Evolutionary conservation across 495 filamentous ascomycete genomes (phyloP).

Genomic region (Xylaria venustula): DNA sequence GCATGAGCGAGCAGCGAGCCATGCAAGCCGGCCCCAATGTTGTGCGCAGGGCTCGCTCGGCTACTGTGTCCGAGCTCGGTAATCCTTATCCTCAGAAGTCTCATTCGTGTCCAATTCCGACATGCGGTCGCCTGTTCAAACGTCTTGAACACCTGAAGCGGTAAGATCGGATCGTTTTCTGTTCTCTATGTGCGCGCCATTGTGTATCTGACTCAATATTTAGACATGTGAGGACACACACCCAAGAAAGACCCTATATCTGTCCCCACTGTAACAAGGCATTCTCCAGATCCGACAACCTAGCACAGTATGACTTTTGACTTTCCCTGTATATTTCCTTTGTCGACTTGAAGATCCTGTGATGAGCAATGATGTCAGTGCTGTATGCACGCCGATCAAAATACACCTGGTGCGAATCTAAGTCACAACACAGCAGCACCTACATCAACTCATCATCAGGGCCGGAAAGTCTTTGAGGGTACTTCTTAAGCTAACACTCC

Average conservation of each 20-base stretch:
- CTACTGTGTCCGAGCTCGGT: slow-evolving; percentile 92
- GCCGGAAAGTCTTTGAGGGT: slow-evolving; percentile 18
- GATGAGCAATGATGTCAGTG: slow-evolving; percentile 38
- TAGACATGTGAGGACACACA: slow-evolving; percentile 98
- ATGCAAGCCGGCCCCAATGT: slow-evolving; percentile 68
- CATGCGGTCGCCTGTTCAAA: slow-evolving; percentile 97
- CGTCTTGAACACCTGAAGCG: slow-evolving; percentile 98
- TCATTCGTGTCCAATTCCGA: slow-evolving; percentile 97
- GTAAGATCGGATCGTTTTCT: slow-evolving; percentile 64
- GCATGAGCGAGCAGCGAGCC: slow-evolving; percentile 60
- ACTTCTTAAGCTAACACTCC: slow-evolving; percentile 31
- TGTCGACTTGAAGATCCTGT: slow-evolving; percentile 33
- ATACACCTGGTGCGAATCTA: slow-evolving; percentile 20
- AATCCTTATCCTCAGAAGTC: slow-evolving; percentile 94
- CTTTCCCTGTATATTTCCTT: slow-evolving; percentile 28
- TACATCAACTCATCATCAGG: slow-evolving; percentile 34
- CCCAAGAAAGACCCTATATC: slow-evolving; percentile 96
- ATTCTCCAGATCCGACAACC: slow-evolving; percentile 96
- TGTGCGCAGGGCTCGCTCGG: slow-evolving; percentile 85
- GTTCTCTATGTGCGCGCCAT: slow-evolving; percentile 36
- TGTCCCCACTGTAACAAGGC: slow-evolving; percentile 98
- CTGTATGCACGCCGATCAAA: slow-evolving; percentile 22
- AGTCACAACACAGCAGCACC: slow-evolving; percentile 25
- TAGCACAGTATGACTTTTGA: slow-evolving; percentile 79
- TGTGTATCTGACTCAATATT: slow-evolving; percentile 58